These are phyloP conservation scores for Phytophthora multivora DNA, from an alignment of 352 stramenopile genomes.

Conservation along the genomic window DNA sequence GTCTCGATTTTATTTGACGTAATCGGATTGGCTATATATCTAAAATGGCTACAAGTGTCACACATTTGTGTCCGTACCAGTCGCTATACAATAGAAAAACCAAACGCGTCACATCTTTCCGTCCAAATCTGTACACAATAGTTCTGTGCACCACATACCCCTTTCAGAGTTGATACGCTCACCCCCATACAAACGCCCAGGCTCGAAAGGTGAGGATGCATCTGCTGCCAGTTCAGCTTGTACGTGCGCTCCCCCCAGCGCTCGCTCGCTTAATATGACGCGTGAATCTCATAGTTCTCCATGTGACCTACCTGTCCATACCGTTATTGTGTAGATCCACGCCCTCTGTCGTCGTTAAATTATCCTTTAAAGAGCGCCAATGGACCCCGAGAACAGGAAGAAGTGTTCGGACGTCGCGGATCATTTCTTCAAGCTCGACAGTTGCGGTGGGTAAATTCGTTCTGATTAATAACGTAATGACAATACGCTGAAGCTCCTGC, in stretches of 20 bases:
- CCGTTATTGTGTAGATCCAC: slow-evolving; percentile 10
- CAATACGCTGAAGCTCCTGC: slow-evolving; percentile 1
- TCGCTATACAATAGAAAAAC: no score
- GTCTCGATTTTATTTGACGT: no score
- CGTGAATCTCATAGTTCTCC: background rate
- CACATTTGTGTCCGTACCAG: no score
- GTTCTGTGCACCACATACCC: background rate
- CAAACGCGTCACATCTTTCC: no score
- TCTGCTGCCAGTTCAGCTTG: background rate
- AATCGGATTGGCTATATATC: no score
- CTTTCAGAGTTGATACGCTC: slow-evolving; percentile 3
- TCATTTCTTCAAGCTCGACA: slow-evolving; percentile 83
- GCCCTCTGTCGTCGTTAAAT: background rate
- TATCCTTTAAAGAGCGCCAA: slow-evolving; percentile 13
- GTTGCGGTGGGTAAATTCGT: slow-evolving; percentile 46
- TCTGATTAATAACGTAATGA: background rate
- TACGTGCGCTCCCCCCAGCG: background rate
- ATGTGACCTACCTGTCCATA: slow-evolving; percentile 13
- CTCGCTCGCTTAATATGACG: background rate
- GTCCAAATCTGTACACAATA: no score
- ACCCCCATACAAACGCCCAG: background rate
- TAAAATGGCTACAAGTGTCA: no score
- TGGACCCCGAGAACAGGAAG: slow-evolving; percentile 83
- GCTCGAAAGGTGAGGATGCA: slow-evolving; percentile 27
- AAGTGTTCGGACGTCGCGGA: slow-evolving; percentile 84